Evolutionary conservation across 2,329 filamentous ascomycete species (phyloP), one percentile per base, ranked within the genome.

Genomic region (Penicillium sclerotiorum): DNA sequence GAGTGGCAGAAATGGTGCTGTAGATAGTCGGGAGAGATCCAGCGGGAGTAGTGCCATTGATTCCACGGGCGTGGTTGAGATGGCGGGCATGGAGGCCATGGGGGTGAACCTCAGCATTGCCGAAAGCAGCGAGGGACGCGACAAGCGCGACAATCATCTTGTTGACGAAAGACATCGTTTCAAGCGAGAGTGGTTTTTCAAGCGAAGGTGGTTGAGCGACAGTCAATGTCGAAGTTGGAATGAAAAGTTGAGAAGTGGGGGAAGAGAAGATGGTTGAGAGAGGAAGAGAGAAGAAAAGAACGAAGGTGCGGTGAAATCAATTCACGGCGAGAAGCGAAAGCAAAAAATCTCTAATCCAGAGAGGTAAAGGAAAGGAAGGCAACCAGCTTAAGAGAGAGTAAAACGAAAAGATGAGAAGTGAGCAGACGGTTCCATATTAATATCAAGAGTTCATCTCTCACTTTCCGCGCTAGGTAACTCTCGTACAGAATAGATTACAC

Each of bases 71-170:
- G 18, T 18, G 39, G 40, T 39, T 45, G 12, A 45, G 8, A 40
- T 39, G 61, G 51, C 62, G 65, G 42, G 59, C 60, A 28, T 60
- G 60, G 21, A 60, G 55, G 40, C 51, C 59, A 33, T 67, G 59
- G 46, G 59, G 57, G n/a, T n/a, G n/a, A n/a, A n/a, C n/a, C 33
- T 57, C 60, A 43, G 72, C 71, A 50, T 72, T 64, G 39, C 63
- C 62, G 28, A 68, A 44, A 28, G 68, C 63, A 47, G 67, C 71
- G 46, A 73, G 57, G 41, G 65, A 63, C 21, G 66, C 67, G 44
- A 72, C 56, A 39, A 72, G 58, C 48, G 63, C 66, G 46, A 72
- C 35, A 35, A 68, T 66, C 52, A 68, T 33, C 55, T 69, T 72
- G 64, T 59, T 61, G 44, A 65, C 54, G 54, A 18, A n/a, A n/a